A percentile compares a stretch with the other conserved stretches of the same genome.
Conservation (phyloP, 1,139 yeast species). For the Sugiyamaella paludigena region DNA sequence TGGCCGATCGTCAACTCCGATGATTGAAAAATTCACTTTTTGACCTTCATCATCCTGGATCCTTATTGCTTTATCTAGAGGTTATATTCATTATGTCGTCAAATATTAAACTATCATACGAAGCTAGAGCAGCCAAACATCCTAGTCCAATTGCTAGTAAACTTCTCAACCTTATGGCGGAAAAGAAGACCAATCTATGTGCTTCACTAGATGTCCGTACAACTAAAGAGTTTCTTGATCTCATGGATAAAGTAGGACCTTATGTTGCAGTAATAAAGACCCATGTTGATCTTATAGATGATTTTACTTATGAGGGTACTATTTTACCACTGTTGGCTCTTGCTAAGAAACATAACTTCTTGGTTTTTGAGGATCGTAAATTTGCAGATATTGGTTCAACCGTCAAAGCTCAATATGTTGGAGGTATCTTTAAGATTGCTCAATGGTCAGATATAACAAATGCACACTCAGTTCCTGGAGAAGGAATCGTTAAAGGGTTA, state of each 20-base stretch:
- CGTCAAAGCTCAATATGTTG: slow-evolving; percentile 86
- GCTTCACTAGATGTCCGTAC: slow-evolving; percentile 92
- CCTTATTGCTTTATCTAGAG: too few species aligned
- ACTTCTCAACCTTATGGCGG: slow-evolving; percentile 70
- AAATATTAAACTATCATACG: slow-evolving; percentile 46
- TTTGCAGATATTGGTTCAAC: slow-evolving; percentile 99
- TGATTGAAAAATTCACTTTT: not conserved
- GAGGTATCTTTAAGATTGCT: slow-evolving; percentile 87
- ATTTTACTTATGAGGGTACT: slow-evolving; percentile 78
- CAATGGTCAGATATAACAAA: slow-evolving; percentile 96
- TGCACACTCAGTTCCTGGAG: slow-evolving; percentile 97
- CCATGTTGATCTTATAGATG: slow-evolving; percentile 89
- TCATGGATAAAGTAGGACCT: slow-evolving; percentile 84
- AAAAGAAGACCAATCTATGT: slow-evolving; percentile 83
- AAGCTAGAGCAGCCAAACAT: slow-evolving; percentile 67
- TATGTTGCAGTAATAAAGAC: slow-evolving; percentile 89
- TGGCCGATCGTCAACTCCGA: too few species aligned
- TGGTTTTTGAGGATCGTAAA: slow-evolving; percentile 94
- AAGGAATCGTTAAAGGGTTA: slow-evolving; percentile 86
- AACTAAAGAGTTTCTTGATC: slow-evolving; percentile 65
- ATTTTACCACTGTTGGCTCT: slow-evolving; percentile 67
- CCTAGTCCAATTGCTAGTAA: slow-evolving; percentile 77
- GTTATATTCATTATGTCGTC: slow-evolving; percentile 12
- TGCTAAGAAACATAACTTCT: slow-evolving; percentile 72
- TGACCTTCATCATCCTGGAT: not conserved